Evolutionary conservation across 257 asterid genomes (phyloP).

Genomic region (Verbena officinalis): DNA sequence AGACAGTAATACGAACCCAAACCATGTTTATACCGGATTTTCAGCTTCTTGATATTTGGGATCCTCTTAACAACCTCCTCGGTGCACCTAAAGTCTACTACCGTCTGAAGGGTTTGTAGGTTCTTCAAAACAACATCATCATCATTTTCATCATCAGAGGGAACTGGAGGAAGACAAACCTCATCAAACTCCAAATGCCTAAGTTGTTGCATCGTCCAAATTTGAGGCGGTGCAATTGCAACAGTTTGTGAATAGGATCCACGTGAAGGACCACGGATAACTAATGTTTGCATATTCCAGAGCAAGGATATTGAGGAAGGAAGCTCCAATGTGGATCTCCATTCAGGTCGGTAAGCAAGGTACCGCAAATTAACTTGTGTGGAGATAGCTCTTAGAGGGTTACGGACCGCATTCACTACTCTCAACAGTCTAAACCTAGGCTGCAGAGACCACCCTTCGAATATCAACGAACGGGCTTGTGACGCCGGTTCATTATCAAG

Average conservation of each 20-base stretch:
- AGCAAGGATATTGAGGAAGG: not conserved
- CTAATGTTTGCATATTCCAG: not conserved
- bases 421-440: not conserved
- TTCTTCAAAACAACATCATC: not conserved
- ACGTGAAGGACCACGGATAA: not conserved
- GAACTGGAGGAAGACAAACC: slow-evolving; percentile 16
- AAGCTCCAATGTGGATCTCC: not conserved
- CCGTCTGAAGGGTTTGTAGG: not conserved
- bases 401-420: not conserved
- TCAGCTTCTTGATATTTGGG: slow-evolving; percentile 21
- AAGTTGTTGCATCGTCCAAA: slow-evolving; percentile 30
- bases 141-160: not conserved
- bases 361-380: not conserved
- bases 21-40: not conserved
- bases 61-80: slow-evolving; percentile 26
- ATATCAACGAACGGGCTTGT: not conserved
- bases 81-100: slow-evolving; percentile 2
- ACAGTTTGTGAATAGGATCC: too few relatives aligned
- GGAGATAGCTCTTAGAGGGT: not conserved
- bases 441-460: not conserved
- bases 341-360: not conserved
- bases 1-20: not conserved
- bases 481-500: not conserved
- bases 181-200: slow-evolving; percentile 5
- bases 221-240: not conserved